phyloP scores from a whole-genome alignment of 2,329 filamentous ascomycete species.

The Aschersonia sp. region DNA sequence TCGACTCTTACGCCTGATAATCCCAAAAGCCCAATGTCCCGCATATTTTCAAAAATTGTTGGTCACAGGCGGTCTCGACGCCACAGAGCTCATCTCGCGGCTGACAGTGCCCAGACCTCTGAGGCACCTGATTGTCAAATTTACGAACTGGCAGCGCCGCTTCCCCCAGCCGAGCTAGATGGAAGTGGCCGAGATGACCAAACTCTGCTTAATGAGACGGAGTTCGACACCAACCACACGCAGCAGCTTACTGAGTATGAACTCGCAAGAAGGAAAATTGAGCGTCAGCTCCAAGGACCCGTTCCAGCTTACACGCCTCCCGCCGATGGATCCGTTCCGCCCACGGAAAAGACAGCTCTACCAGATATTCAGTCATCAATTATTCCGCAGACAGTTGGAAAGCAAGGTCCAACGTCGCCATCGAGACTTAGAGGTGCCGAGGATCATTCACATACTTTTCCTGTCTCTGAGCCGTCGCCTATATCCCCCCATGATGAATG shows the following conservation, averaged over 20 bases:
- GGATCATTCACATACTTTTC: conserved; percentile 19
- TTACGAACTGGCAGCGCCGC: conserved; percentile 34
- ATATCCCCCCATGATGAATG: conserved; percentile 31
- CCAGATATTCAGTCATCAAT: conserved; percentile 7
- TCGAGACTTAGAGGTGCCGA: conserved; percentile 9
- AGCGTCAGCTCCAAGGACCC: conserved; percentile 34
- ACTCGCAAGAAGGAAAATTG: conserved; percentile 32
- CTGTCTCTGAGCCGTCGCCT: conserved; percentile 30
- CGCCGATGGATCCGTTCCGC: conserved; percentile 10
- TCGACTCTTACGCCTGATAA: conserved; percentile 15
- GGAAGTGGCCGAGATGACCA: conserved; percentile 20
- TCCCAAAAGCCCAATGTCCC: conserved; percentile 10
- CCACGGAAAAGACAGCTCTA: conserved; percentile 14
- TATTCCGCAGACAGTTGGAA: conserved; percentile 6
- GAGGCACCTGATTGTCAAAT: conserved; percentile 30
- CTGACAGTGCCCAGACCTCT: conserved; percentile 13
- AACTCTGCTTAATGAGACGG: conserved; percentile 22
- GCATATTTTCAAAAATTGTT: conserved; percentile 26
- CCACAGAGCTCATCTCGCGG: conserved; percentile 5
- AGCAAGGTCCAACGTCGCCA: conserved; percentile 7
- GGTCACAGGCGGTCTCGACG: conserved; percentile 19
- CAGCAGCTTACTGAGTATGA: conserved; percentile 34
- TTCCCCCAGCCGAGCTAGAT: conserved; percentile 34
- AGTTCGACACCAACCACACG: conserved; percentile 24
- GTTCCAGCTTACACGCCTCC: conserved; percentile 34